Base-by-base conservation (phyloP, 176 grass and related monocot species). In the Triticum urartu region DNA sequence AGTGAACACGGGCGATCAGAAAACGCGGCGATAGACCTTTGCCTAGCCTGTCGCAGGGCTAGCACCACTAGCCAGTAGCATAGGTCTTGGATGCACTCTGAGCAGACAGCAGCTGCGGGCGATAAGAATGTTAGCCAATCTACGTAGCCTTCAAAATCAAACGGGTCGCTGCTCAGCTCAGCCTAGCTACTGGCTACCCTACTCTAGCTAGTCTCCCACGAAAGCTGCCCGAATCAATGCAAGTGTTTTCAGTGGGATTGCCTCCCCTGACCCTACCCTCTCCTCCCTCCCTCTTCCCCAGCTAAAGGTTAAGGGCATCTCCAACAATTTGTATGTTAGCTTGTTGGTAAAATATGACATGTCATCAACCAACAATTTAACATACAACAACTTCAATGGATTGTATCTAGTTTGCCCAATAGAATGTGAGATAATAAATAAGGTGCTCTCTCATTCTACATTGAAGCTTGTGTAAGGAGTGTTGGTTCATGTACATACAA, bases 241-340 rank as follows among this genome's bases (percentile, higher is more conserved):
- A 81, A 72, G 86, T 91, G 82, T 85, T 88, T 84, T 91, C 72
- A 81, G 86, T 58, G 89, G 86, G 89, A 88, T 91, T 88, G 82
- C 86, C 82, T 81, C 80, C 52, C 9, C 3, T 66, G 26, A 25
- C 36, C 68, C 48, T 43, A 62, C 54, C 64, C 61, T 39, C 54
- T 36, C 67, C 21, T 64, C 66, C 40, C 59, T 68, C 36, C 15
- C 81, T 50, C 77, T 45, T 35, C 60, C 35, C 13, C 35, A 38
- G 15, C 4, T 78, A 75, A 75, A 75, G 40, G 11, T 79, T 84
- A 26, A 26, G 26, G 26, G 26, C 26, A 26, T 26, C 26, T 26
- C 26, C 26, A 26, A 26, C 26, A 26, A 1, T 26, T 26, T 26
- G 26, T 26, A 26, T 26, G 26, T 26, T 26, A 26, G 26, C 26